Percentiles rank a stretch among this genome's conserved stretches.
These are phyloP conservation scores for Camellia sinensis DNA, from an alignment of 148 eudicot genomes.

Conservation along the genomic window DNA sequence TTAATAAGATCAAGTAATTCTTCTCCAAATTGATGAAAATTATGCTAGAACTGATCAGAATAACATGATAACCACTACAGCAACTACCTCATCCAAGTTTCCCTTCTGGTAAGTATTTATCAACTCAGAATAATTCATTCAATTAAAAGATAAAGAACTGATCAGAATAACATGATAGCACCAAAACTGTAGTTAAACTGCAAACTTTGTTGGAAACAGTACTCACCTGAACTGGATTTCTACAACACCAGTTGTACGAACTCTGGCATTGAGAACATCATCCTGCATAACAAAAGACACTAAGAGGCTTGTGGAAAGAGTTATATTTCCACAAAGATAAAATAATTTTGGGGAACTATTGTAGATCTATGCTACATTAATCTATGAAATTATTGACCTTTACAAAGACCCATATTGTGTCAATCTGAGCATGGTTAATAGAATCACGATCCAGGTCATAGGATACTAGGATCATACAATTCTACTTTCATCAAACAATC, in stretches of 20 bases:
- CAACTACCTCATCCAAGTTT: background rate
- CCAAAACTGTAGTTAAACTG: background rate
- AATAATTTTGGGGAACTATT: background rate
- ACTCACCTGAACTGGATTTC: conserved; percentile 95
- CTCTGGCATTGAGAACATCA: conserved; percentile 92
- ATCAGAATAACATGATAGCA: background rate
- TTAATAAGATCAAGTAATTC: too few relatives aligned
- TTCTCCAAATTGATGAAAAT: too few relatives aligned
- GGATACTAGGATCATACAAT: background rate
- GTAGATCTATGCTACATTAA: background rate
- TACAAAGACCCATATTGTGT: background rate
- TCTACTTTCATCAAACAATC: background rate
- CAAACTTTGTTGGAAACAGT: background rate
- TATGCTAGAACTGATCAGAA: too few relatives aligned
- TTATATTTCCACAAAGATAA: background rate
- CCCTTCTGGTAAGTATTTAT: background rate
- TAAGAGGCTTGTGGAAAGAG: conserved; percentile 5
- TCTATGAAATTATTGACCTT: background rate
- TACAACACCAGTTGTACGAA: conserved; percentile 93
- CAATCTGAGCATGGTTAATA: background rate
- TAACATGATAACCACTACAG: too few relatives aligned
- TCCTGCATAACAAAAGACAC: conserved; percentile 51
- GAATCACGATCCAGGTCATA: background rate
- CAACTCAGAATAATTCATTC: background rate
- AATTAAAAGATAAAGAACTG: background rate